Conservation (phyloP, 306 rosid genomes). For the Arachis stenosperma region DNA sequence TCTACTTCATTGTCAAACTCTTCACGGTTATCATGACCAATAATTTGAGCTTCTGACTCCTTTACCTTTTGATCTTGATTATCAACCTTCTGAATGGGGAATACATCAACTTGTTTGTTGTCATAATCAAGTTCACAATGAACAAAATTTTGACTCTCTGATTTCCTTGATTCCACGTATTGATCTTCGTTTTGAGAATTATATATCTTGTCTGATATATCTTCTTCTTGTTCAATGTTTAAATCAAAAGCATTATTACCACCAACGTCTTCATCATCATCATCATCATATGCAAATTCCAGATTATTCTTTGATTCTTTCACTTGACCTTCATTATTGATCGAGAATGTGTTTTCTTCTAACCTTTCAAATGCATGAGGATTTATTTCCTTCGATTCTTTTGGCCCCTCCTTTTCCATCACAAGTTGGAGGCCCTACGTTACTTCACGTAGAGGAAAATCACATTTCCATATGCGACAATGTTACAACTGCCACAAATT, state of each 20-base stretch:
- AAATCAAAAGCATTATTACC: too few species aligned
- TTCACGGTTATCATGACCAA: not conserved
- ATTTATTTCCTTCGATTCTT: slow-evolving; percentile 37
- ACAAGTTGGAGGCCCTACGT: slow-evolving; percentile 26
- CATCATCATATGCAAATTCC: slow-evolving; percentile 19
- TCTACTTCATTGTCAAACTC: slow-evolving; percentile 24
- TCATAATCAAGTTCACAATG: not conserved
- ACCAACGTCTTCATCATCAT: slow-evolving; percentile 9
- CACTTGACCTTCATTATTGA: slow-evolving; percentile 37
- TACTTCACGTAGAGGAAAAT: slow-evolving; percentile 35
- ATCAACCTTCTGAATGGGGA: slow-evolving; percentile 35
- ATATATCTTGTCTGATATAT: slow-evolving; percentile 17
- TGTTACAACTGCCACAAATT: slow-evolving; percentile 32
- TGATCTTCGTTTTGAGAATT: slow-evolving; percentile 36
- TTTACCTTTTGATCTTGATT: slow-evolving; percentile 20
- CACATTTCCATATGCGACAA: slow-evolving; percentile 14
- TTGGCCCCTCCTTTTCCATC: slow-evolving; percentile 47
- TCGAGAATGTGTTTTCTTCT: slow-evolving; percentile 38
- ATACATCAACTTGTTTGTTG: slow-evolving; percentile 33
- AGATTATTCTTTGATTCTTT: slow-evolving; percentile 36
- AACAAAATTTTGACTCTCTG: not conserved
- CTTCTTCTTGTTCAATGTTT: too few species aligned
- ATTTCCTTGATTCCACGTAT: slow-evolving; percentile 34
- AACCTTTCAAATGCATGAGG: slow-evolving; percentile 32
- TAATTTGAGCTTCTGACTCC: slow-evolving; percentile 25